Evolutionary conservation across 192 early-diverging fungal genomes (phyloP).

Genomic region (Rhizophagus clarus): DNA sequence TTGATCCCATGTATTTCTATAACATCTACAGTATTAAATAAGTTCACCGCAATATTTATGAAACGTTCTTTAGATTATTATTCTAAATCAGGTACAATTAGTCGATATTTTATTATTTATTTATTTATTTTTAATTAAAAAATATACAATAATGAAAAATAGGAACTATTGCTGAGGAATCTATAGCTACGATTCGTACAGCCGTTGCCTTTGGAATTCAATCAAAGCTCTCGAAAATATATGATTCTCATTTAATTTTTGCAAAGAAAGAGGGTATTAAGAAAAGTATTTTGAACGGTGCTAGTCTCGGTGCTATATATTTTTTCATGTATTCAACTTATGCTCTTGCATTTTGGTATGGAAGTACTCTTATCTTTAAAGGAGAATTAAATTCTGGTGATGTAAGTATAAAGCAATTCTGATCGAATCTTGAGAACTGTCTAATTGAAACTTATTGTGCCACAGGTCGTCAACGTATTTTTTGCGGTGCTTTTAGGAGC

Average conservation of each 20-base stretch:
- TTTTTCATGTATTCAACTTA: slow-evolving; percentile 59
- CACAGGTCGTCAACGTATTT: slow-evolving; percentile 65
- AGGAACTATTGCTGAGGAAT: slow-evolving; percentile 76
- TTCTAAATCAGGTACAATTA: slow-evolving; percentile 49
- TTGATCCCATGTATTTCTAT: slow-evolving; percentile 67
- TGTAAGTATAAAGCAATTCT: slow-evolving; percentile 5
- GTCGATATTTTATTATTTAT: neutral
- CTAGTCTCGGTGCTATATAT: slow-evolving; percentile 47
- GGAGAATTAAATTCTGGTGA: slow-evolving; percentile 61
- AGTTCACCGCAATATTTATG: slow-evolving; percentile 47
- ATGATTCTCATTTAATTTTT: slow-evolving; percentile 43
- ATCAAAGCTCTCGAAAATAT: slow-evolving; percentile 49
- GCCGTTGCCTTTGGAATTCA: slow-evolving; percentile 76
- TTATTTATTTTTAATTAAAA: neutral
- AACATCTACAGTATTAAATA: slow-evolving; percentile 66
- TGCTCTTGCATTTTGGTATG: slow-evolving; percentile 61
- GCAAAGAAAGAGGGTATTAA: slow-evolving; percentile 47
- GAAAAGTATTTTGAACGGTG: slow-evolving; percentile 47
- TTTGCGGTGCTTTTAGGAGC: slow-evolving; percentile 72
- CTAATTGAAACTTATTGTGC: neutral
- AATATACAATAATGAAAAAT: neutral
- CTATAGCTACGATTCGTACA: slow-evolving; percentile 82
- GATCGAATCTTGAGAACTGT: neutral
- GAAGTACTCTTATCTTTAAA: slow-evolving; percentile 63
- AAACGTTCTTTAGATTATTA: slow-evolving; percentile 65